Conservation (phyloP, 257 asterid species). For the Fraxinus quadrangulata region DNA sequence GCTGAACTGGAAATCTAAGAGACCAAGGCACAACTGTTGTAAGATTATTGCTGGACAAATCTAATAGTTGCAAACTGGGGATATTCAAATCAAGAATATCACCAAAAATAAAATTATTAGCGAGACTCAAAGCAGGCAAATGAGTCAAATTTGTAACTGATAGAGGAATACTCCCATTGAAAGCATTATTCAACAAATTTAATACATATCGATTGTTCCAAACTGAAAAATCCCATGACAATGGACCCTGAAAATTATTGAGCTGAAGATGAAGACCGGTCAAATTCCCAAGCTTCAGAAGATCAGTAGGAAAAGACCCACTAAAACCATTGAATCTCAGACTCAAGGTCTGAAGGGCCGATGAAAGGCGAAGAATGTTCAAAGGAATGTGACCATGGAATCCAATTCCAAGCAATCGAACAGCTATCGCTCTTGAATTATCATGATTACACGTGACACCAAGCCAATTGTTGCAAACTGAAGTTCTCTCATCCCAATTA, state of each 20-base stretch:
- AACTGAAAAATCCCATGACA: slow-evolving; percentile 42
- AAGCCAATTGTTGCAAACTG: slow-evolving; percentile 45
- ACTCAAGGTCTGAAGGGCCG: slow-evolving; percentile 49
- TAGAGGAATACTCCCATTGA: slow-evolving; percentile 43
- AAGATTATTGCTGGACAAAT: slow-evolving; percentile 51
- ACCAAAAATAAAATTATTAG: slow-evolving; percentile 50
- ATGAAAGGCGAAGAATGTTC: slow-evolving; percentile 46
- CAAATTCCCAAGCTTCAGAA: slow-evolving; percentile 38
- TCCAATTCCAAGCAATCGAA: slow-evolving; percentile 50
- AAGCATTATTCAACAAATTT: slow-evolving; percentile 40
- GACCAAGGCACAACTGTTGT: slow-evolving; percentile 44
- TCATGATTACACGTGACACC: slow-evolving; percentile 46
- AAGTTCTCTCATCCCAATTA: slow-evolving; percentile 37
- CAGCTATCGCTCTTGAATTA: slow-evolving; percentile 36
- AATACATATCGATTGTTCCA: slow-evolving; percentile 46
- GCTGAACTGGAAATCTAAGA: slow-evolving; percentile 41
- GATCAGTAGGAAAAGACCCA: slow-evolving; percentile 51
- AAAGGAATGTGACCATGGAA: slow-evolving; percentile 42
- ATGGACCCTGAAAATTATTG: slow-evolving; percentile 41
- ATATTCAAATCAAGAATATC: slow-evolving; percentile 44
- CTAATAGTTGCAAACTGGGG: slow-evolving; percentile 41
- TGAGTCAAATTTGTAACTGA: slow-evolving; percentile 40
- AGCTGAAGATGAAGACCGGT: slow-evolving; percentile 43
- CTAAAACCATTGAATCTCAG: slow-evolving; percentile 46
- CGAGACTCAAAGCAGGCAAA: slow-evolving; percentile 39